Evolutionary conservation across 805 yeast species (phyloP).

Genomic region (Lipomyces japonicus): DNA sequence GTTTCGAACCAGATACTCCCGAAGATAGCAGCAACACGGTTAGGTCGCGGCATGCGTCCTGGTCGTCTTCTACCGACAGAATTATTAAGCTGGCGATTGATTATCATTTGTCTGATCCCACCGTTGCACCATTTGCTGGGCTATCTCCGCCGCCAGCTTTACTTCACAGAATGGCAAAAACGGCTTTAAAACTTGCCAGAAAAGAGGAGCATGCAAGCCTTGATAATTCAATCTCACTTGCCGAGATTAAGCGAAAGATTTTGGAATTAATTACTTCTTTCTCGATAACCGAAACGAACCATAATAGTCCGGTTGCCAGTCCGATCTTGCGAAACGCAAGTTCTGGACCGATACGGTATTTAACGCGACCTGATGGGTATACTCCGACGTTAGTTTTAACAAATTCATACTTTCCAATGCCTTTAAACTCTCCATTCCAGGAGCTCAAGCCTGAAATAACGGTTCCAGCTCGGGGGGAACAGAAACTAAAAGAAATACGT

Average conservation of each 20-base stretch:
- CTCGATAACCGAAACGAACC: no score
- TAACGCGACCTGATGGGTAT: constrained; percentile 5
- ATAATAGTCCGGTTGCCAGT: constrained; percentile 1
- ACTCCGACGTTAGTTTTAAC: not conserved
- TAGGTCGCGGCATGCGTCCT: not conserved
- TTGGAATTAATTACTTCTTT: no score
- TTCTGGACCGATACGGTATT: constrained; percentile 8
- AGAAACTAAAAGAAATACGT: no score
- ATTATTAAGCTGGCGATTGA: constrained; percentile 15
- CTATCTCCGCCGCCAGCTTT: constrained; percentile 14
- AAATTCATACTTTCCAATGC: constrained; percentile 4
- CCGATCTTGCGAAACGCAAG: constrained; percentile 5
- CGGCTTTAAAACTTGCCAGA: constrained; percentile 5
- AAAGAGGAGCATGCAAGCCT: not conserved
- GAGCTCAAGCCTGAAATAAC: constrained; percentile 2
- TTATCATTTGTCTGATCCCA: constrained; percentile 15
- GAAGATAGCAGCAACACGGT: not conserved
- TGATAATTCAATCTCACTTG: not conserved
- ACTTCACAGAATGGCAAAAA: constrained; percentile 11
- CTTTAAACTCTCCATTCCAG: constrained; percentile 18
- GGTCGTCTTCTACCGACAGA: constrained; percentile 8
- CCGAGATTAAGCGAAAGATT: not conserved
- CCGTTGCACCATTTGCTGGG: constrained; percentile 20
- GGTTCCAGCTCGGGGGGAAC: no score
- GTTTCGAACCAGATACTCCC: constrained; percentile 14